Percentiles rank a stretch among this genome's conserved stretches.
These are phyloP conservation scores for Asterionellopsis glacialis DNA, from an alignment of 108 stramenopile genomes.

Conservation along the genomic window DNA sequence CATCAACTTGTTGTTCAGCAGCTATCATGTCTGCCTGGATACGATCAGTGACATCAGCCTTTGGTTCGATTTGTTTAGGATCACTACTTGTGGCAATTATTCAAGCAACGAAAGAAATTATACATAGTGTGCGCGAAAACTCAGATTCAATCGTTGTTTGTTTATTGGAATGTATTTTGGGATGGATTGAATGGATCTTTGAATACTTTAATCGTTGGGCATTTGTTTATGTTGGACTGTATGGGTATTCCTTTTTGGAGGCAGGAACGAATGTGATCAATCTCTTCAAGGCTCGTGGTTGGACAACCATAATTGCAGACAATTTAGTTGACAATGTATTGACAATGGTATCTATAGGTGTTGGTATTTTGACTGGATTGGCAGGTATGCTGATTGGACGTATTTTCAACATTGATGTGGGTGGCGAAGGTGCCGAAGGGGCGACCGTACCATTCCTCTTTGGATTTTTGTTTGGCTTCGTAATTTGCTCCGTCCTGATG, in stretches of 20 bases:
- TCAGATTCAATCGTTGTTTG: conserved; percentile 45
- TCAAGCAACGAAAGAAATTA: conserved; percentile 51
- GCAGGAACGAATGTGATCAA: conserved; percentile 60
- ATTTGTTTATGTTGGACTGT: conserved; percentile 52
- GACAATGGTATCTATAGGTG: conserved; percentile 51
- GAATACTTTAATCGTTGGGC: conserved; percentile 84
- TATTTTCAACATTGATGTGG: conserved; percentile 6
- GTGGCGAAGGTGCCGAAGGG: not conserved
- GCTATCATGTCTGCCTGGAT: conserved; percentile 46
- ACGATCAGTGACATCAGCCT: conserved; percentile 59
- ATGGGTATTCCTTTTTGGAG: conserved; percentile 60
- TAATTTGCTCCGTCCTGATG: conserved; percentile 52
- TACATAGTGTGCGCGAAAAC: conserved; percentile 44
- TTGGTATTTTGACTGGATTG: conserved; percentile 47
- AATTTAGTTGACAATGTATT: conserved; percentile 57
- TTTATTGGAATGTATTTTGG: conserved; percentile 65
- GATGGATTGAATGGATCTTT: conserved; percentile 46
- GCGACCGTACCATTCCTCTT: conserved; percentile 13
- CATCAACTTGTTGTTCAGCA: conserved; percentile 48
- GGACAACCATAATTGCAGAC: conserved; percentile 83
- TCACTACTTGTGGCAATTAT: conserved; percentile 68
- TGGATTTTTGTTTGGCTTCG: conserved; percentile 54
- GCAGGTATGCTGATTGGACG: conserved; percentile 5
- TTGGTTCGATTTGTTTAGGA: conserved; percentile 74
- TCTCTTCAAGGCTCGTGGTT: conserved; percentile 77